Base-by-base conservation (phyloP, 202 grass and related monocot species). In the Eragrostis tef region DNA sequence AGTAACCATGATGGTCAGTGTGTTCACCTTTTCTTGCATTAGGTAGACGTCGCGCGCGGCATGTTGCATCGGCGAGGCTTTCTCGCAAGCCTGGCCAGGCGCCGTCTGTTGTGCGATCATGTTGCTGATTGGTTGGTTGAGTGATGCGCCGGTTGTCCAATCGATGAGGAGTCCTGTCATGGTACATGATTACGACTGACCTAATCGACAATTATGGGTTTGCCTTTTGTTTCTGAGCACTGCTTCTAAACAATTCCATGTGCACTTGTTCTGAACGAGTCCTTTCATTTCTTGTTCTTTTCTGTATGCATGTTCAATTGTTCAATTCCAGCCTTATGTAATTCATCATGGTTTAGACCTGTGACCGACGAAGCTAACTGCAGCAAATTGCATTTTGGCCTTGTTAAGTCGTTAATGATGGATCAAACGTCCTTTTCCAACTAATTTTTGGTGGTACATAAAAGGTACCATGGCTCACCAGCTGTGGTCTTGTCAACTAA, bases 401-500 rank as follows among this genome's bases (percentile, higher is more conserved):
- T 4, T 54, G 62, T 34, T 57, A 19, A 75, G 34, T 22, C 64
- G 41, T 53, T 67, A 64, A 61, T 11, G 64, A 50, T 78, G 73
- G 83, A 83, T 86, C 67, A 74, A 54, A 74, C 13, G 47, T 86
- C 62, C 22, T 86, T 87, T 71, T 83, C 84, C 52, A 74, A 83
- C 24, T 41, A 81, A 77, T 78, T 26, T 79, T 67, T 61, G 78
- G 82, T 78, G 59, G n/a, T 65, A 64, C 71, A 57, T 67, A 39
- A 85, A 81, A 71, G 49, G 60, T 74, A 74, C 39, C 67, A 53
- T 62, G 15, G 0, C 64, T 50, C 62, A 75, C 25, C 41, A 63
- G 11, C 67, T 65, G 15, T 42, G 13, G 69, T 46, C 70, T 29
- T 39, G 5, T 39, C 34, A 5, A 5, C 34, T 85, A 13, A 46